A percentile compares a stretch with the other conserved stretches of the same genome.
These are phyloP conservation scores for Eucalyptus caleyi DNA, from an alignment of 345 rosid genomes.

Conservation along the genomic window DNA sequence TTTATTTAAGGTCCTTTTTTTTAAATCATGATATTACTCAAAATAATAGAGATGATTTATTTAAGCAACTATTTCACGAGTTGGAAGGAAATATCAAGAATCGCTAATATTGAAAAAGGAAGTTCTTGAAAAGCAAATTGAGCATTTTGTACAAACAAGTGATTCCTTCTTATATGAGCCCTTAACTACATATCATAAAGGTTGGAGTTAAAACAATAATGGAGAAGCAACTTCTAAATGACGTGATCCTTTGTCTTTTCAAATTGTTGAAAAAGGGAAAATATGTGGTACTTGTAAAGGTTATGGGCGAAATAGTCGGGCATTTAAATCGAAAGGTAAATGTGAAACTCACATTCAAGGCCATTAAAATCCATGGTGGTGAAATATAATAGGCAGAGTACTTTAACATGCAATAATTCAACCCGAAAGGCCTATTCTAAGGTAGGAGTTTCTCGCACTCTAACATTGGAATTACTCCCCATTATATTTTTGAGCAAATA, in stretches of 20 bases:
- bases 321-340: background rate
- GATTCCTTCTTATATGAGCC: background rate
- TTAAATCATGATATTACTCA: background rate
- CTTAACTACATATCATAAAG: background rate
- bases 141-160: background rate
- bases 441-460: background rate
- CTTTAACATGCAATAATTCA: background rate
- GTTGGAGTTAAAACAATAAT: background rate
- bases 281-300: background rate
- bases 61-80: background rate
- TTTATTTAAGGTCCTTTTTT: background rate
- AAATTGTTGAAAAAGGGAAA: background rate
- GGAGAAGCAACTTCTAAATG: background rate
- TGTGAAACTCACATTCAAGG: background rate
- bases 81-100: background rate
- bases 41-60: background rate
- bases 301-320: background rate
- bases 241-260: background rate
- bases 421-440: background rate
- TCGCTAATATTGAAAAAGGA: background rate
- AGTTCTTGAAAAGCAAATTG: background rate
- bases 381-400: background rate
- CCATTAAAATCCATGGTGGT: background rate
- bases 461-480: background rate
- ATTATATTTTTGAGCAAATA: background rate